Conservation (phyloP, 2,329 filamentous ascomycete genomes). For the Lomentospora prolificans region DNA sequence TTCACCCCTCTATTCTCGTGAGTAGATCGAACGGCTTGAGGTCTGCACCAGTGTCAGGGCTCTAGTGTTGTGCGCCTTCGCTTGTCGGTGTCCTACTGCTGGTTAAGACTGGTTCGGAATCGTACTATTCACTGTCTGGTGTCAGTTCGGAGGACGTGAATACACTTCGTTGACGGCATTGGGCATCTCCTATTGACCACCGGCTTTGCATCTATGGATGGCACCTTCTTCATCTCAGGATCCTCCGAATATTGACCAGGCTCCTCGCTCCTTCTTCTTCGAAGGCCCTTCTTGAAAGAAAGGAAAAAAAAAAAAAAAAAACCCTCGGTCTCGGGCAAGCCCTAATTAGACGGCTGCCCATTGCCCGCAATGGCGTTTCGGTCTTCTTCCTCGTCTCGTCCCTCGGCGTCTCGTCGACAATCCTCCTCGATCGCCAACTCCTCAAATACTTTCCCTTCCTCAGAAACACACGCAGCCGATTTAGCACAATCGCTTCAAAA, state of each 20-base stretch:
- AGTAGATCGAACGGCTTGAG: background rate
- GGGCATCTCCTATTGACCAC: background rate
- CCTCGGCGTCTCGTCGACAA: constrained; percentile 10
- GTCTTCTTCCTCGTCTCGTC: constrained; percentile 10
- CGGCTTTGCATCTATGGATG: background rate
- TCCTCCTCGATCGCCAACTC: background rate
- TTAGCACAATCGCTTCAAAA: constrained; percentile 6
- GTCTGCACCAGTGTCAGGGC: no score
- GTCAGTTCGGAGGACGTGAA: no score
- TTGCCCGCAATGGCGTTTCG: constrained; percentile 3
- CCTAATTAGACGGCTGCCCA: background rate
- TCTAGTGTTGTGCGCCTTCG: no score
- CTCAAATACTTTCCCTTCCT: background rate
- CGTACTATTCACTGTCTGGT: no score
- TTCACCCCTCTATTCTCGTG: background rate
- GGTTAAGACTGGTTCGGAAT: no score
- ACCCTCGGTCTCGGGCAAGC: background rate
- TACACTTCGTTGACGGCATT: background rate
- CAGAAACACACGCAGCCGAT: background rate
- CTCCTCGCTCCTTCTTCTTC: background rate
- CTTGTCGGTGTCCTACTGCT: no score
- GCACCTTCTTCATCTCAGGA: background rate
- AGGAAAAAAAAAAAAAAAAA: no score
- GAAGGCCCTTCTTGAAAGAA: no score
- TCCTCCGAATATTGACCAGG: background rate